A percentile compares a stretch with the other conserved stretches of the same genome.
Evolutionary conservation across 2,329 filamentous ascomycete genomes (phyloP).

Genomic region (Aspergillus sp.): DNA sequence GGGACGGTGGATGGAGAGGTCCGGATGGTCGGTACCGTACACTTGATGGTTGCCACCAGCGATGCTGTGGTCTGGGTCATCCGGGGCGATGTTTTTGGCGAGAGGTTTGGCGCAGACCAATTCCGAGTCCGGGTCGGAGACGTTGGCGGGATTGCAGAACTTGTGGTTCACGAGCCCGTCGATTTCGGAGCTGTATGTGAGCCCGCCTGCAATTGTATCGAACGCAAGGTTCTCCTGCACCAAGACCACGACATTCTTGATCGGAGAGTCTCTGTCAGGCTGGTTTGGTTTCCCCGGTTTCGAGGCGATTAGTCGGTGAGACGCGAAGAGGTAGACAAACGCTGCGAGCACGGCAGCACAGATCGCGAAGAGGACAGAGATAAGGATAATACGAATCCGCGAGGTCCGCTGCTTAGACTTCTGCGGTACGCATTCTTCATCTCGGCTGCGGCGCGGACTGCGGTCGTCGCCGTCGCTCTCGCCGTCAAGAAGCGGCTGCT

Average conservation of each 20-base stretch:
- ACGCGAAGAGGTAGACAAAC: background rate
- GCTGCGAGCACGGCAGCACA: background rate
- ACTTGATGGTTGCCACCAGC: constrained; percentile 45
- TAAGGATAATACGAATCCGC: background rate
- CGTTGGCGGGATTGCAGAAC: constrained; percentile 44
- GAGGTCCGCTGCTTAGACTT: background rate
- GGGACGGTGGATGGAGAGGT: constrained; percentile 19
- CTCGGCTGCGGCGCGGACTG: background rate
- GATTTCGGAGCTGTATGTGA: constrained; percentile 37
- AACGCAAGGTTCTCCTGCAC: constrained; percentile 46
- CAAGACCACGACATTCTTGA: constrained; percentile 51
- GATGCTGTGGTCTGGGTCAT: constrained; percentile 47
- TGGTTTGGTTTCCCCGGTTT: background rate
- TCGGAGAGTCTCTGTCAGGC: constrained; percentile 26
- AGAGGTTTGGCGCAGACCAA: constrained; percentile 39
- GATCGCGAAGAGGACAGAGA: background rate
- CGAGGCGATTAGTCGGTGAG: background rate
- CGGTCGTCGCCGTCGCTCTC: background rate
- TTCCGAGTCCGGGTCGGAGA: constrained; percentile 21
- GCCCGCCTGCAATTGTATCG: constrained; percentile 44
- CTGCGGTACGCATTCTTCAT: background rate
- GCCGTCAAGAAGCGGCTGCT: constrained; percentile 3
- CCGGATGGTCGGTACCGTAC: constrained; percentile 40
- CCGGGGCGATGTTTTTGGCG: constrained; percentile 40
- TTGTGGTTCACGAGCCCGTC: constrained; percentile 31